Base-by-base conservation (phyloP, 1,284 basidiomycete species). In the Sutorius eximius region DNA sequence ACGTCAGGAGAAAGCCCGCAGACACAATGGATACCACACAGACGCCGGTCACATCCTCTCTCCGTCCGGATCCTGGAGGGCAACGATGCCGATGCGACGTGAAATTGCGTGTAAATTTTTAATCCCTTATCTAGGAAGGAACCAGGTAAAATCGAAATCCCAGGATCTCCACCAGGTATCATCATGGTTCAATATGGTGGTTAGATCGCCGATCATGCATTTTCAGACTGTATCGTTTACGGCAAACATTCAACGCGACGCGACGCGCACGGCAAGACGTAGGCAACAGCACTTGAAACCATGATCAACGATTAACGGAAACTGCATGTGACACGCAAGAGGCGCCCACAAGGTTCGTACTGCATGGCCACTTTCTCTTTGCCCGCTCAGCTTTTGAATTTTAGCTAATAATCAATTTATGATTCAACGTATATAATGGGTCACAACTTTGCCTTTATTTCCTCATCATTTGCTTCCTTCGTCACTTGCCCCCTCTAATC, bases 341-440 rank as follows among this genome's bases (percentile, higher is more conserved):
- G 8, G 15, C 15, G 22, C n/a, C 45, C 45, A 4, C 10, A 15
- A 18, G 7, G 22, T 7, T 42, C n/a, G 46, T 11, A 20, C 6
- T 24, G 24, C 2, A 15, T n/a, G 1, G 9, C 24, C 3, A 8
- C n/a, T 6, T 20, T 15, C 5, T 29, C 22, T 40, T 22, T 27
- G 5, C 15, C 10, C 11, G 16, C 7, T 46, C 46, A 20, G 5
- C 15, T 43, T 27, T 43, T 18, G 6, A 38, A 38, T 48, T 43
- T 43, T 47, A 13, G n/a, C 24, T 47, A 24, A 18, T 27, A 24
- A 24, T 24, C 22, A 9, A 10, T 8, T 20, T 11, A n/a, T 9
- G 8, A 3, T 24, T 32, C 41, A 15, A 3, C 18, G 12, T 60
- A 60, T 62, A 62, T 45, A 62, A 53, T 9, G n/a, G 5, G 22